Percentiles rank a stretch among this genome's conserved stretches.
phyloP scores from a whole-genome alignment of 805 yeast genomes.

The Candida caryicola region DNA sequence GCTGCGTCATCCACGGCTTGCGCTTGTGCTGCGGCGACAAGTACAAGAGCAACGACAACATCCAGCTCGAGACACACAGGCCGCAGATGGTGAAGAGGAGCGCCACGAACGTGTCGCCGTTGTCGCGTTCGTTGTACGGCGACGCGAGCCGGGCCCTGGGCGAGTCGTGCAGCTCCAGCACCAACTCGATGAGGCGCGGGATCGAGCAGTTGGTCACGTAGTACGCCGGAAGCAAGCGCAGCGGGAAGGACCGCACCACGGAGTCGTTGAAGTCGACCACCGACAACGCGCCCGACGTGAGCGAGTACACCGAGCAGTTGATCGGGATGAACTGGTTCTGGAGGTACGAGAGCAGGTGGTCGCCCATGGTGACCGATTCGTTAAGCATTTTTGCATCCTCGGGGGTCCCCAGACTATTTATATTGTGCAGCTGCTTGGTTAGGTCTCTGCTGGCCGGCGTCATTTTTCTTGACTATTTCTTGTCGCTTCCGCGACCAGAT shows the following conservation, averaged over 20 bases:
- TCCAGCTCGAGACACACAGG: conserved; percentile 65
- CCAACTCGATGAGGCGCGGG: conserved; percentile 11
- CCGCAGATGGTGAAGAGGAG: conserved; percentile 54
- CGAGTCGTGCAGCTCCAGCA: conserved; percentile 3
- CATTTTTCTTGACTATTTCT: conserved; percentile 2
- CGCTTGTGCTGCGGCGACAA: conserved; percentile 49
- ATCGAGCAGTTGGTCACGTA: conserved; percentile 46
- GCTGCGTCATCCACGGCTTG: conserved; percentile 55
- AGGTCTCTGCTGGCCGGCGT: too few relatives aligned
- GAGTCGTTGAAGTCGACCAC: conserved; percentile 18
- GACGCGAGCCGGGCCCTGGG: conserved; percentile 2
- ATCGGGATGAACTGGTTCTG: conserved; percentile 17
- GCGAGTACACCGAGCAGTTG: conserved; percentile 40
- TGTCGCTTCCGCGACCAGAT: too few relatives aligned
- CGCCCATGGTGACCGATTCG: conserved; percentile 14
- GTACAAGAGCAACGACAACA: conserved; percentile 56
- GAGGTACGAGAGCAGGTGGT: conserved; percentile 17
- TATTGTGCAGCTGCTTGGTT: background rate
- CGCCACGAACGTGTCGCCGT: conserved; percentile 43
- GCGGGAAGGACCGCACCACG: conserved; percentile 11
- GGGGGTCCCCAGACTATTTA: background rate
- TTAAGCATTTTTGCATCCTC: background rate
- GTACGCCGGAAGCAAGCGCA: conserved; percentile 37
- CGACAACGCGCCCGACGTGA: conserved; percentile 31
- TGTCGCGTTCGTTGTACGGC: conserved; percentile 30